Conservation (phyloP, 106 monocot genomes). For the Dendrobium chrysotoxum region DNA sequence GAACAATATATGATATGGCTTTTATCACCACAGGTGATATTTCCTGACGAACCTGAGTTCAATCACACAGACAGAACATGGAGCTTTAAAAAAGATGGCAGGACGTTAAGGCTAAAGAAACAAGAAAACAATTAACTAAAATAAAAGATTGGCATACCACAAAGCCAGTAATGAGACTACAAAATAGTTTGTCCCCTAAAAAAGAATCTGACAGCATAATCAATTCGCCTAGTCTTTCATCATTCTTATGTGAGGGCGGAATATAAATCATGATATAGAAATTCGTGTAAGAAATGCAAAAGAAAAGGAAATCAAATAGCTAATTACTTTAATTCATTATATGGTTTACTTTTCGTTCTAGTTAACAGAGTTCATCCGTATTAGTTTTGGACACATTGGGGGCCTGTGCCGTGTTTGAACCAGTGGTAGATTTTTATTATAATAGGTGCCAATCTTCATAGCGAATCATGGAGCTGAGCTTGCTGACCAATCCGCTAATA, state of each 20-base stretch:
- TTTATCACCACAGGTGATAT: slow-evolving; percentile 65
- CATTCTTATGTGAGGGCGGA: not conserved
- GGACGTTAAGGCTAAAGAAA: not conserved
- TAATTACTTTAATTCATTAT: too few species aligned
- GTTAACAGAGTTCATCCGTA: too few species aligned
- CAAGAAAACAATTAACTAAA: not conserved
- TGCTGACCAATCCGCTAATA: too few species aligned
- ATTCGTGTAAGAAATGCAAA: not conserved
- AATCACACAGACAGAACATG: not conserved
- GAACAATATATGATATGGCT: slow-evolving; percentile 63
- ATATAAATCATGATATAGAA: not conserved
- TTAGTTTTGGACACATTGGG: too few species aligned
- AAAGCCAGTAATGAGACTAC: not conserved
- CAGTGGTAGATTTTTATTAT: too few species aligned
- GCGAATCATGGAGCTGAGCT: too few species aligned
- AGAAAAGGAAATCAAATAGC: too few species aligned
- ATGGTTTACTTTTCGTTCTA: too few species aligned
- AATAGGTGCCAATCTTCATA: too few species aligned
- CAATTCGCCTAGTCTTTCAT: not conserved
- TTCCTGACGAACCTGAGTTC: slow-evolving; percentile 70
- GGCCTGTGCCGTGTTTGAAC: too few species aligned
- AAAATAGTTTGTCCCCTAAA: not conserved
- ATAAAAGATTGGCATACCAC: not conserved
- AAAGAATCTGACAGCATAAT: not conserved
- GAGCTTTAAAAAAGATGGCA: not conserved